These are phyloP conservation scores for Penicillium subrubescens DNA, from an alignment of 495 filamentous ascomycete genomes.

Conservation along the genomic window DNA sequence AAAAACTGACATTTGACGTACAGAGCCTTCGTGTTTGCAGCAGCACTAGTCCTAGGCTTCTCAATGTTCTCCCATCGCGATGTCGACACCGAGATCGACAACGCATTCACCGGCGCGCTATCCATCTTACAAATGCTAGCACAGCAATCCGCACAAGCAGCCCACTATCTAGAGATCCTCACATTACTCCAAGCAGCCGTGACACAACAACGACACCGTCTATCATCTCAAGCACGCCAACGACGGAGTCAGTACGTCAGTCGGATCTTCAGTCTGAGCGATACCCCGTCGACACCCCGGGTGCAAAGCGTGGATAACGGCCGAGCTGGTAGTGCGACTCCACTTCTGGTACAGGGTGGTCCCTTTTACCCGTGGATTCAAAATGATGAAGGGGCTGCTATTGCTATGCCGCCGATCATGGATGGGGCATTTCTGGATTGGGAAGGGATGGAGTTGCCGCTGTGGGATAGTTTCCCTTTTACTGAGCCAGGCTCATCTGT, in stretches of 20 bases:
- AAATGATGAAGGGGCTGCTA: constrained; percentile 17
- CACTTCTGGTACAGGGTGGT: constrained; percentile 11
- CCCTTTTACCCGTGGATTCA: constrained; percentile 23
- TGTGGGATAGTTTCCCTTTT: constrained; percentile 43
- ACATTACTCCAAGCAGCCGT: constrained; percentile 36
- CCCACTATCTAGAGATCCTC: constrained; percentile 42
- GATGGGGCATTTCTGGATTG: constrained; percentile 28
- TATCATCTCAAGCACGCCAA: constrained; percentile 32
- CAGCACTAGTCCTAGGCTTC: constrained; percentile 45
- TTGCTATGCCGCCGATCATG: constrained; percentile 21
- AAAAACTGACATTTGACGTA: constrained; percentile 13
- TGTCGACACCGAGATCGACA: constrained; percentile 32
- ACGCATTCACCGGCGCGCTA: constrained; percentile 35
- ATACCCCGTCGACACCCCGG: constrained; percentile 15
- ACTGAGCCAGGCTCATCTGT: constrained; percentile 31
- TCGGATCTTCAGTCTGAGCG: constrained; percentile 39
- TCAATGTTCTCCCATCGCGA: constrained; percentile 44
- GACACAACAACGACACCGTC: constrained; percentile 35
- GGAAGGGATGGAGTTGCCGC: constrained; percentile 38
- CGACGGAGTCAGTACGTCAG: constrained; percentile 40
- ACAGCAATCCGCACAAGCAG: constrained; percentile 42
- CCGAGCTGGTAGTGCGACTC: constrained; percentile 10
- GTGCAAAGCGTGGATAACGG: constrained; percentile 5
- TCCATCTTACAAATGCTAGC: constrained; percentile 36
- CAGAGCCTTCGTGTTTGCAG: constrained; percentile 46